Evolutionary conservation across 2,329 filamentous ascomycete genomes (phyloP), one percentile per base, ranked within the genome.

Genomic region (Nemania sp.): DNA sequence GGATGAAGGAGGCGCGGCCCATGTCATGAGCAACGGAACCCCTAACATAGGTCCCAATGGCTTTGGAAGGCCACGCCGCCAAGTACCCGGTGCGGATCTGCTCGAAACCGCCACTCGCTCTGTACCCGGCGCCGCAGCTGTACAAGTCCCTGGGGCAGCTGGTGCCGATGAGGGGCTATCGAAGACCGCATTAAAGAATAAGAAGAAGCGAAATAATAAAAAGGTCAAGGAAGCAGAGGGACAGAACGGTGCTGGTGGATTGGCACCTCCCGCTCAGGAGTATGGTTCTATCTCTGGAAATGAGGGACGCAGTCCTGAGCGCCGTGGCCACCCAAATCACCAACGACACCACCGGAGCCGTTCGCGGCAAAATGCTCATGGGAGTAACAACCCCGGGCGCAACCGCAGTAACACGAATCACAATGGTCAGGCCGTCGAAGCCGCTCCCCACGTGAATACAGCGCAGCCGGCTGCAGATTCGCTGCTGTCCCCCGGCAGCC

Each of bases 121-220:
- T 40, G 82, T 86, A 41, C 83, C 89, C n/a, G 84, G 87, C 60
- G 86, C 88, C 39, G 82, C 82, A 47, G 84, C 86, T 22, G 81
- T 82, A 5, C 84, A 88, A 12, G 83, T 80, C 56, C 77, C 81
- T 30, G 81, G 65, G 23, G 76, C 60, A 72, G 86, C 73, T 76
- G 86, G 81, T 70, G n/a, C n/a, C n/a, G 88, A 91, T 56, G 89
- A 90, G 63, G 86, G 82, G 63, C 72, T 94, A 57, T 92, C 89
- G 59, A 95, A 94, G 76, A 84, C 88, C 49, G 91, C 89, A 11
- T 77, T 90, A 64, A 97, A 97, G 82, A 97, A 97, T 76, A 97
- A 97, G 84, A 97, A 97, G 84, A 97, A 97, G 83, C 84, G 94
- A 63, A 90, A 90, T 61, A 82, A 80, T 62, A 97, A 95, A 80